These are phyloP conservation scores for Tephrocybe sp. DNA, from an alignment of 768 basidiomycete genomes.

Conservation along the genomic window DNA sequence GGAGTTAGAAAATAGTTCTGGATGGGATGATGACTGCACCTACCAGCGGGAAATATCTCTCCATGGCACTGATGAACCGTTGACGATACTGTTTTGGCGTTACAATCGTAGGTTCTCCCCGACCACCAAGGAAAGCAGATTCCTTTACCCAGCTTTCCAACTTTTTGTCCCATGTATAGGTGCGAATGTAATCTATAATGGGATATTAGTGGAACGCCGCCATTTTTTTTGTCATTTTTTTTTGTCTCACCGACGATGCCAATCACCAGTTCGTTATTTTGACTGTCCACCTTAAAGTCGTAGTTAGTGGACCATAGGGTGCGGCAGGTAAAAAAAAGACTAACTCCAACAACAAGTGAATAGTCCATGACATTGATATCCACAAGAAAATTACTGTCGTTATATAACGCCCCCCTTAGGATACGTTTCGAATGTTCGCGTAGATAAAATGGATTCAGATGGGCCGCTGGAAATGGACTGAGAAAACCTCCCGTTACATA, in stretches of 20 bases:
- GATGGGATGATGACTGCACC: conserved; percentile 21
- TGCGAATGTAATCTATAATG: conserved; percentile 86
- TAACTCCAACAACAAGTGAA: conserved; percentile 83
- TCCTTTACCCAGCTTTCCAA: conserved; percentile 99
- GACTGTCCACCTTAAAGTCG: conserved; percentile 65
- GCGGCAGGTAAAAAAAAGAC: conserved; percentile 5
- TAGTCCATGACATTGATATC: conserved; percentile 98
- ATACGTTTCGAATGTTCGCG: conserved; percentile 97
- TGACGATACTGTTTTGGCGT: conserved; percentile 94
- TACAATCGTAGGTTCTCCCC: conserved; percentile 94
- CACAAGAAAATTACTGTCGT: conserved; percentile 93
- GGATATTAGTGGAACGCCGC: conserved; percentile 1
- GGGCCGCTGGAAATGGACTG: conserved; percentile 54
- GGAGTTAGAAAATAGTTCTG: conserved; percentile 1
- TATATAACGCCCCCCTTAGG: conserved; percentile 84
- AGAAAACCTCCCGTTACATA: not conserved
- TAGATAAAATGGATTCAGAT: conserved; percentile 87
- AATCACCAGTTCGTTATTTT: conserved; percentile 86
- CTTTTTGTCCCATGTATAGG: conserved; percentile 98
- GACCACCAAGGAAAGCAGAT: conserved; percentile 82
- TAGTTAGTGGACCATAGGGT: not conserved
- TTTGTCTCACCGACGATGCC: conserved; percentile 87
- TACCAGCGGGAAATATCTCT: conserved; percentile 85
- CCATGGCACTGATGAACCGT: conserved; percentile 84
- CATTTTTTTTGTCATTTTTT: not conserved